Base-by-base conservation (phyloP, 495 filamentous ascomycete species). In the Podospora anserina region DNA sequence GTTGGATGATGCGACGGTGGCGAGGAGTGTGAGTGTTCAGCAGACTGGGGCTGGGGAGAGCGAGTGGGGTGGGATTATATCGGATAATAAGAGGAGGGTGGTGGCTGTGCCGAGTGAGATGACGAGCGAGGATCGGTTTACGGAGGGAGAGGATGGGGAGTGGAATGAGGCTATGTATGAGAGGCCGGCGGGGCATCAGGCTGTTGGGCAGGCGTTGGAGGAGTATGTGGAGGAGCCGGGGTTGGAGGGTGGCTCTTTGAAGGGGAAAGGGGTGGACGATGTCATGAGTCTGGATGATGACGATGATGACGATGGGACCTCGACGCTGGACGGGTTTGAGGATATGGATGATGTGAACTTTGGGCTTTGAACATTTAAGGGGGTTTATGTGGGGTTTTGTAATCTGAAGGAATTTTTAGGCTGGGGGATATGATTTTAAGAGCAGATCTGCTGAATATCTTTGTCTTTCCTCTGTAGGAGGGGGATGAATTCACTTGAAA, bases 11-110 rank as follows among this genome's bases (percentile, higher is more conserved):
- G 65, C 39, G 39, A 71, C 63, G 53, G 63, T 57, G 4, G 69
- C 68, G 19, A 64, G 72, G 13, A 76, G 76, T 56, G 19, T 78
- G 53, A 66, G 69, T n/a, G 77, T 67, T 7, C 68, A 80, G 34
- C 72, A 72, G 49, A 76, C 75, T 67, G 9, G 69, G 67, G 56
- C 39, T 16, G 62, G n/a, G 18, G 61, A 16, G 61, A 61, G 34
- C 16, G 62, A 49, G 18, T 28, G 30, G 61, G 27, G 44, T 3
- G 19, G 58, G 13, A 56, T 30, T 6, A 58, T 20, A 9, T 19
- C n/a, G 4, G n/a, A 20, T 20, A 68, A 23, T 59, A 44, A 18
- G 4, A 64, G 63, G 23, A 56, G 60, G 7, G 70, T 73, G 34
- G 57, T 76, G 2, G 69, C 70, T 20, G 55, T 20, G n/a, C 55